phyloP scores from a whole-genome alignment of 139 green algal genomes.

The Asterochloris sp. region DNA sequence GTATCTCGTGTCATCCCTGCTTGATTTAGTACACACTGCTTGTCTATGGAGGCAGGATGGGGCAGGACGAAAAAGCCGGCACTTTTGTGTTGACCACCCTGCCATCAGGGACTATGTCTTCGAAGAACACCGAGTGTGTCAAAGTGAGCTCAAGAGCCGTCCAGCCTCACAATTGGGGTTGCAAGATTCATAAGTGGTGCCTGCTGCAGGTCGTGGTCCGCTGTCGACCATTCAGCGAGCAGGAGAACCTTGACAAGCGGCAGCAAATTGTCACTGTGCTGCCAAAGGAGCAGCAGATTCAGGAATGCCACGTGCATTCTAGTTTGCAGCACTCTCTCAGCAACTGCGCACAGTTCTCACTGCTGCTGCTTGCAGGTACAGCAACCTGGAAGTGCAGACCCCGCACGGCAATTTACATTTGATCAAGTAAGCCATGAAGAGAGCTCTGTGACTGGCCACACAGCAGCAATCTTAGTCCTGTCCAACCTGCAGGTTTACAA shows the following conservation, averaged over 20 bases:
- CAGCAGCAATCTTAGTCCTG: not conserved
- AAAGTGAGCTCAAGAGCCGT: not conserved
- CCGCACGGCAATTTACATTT: conserved; percentile 10
- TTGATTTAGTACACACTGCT: not conserved
- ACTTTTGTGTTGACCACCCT: not conserved
- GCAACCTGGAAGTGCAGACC: not conserved
- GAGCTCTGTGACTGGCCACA: not conserved
- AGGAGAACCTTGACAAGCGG: not conserved
- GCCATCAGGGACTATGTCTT: not conserved
- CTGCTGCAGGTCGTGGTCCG: conserved; percentile 7
- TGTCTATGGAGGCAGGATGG: not conserved
- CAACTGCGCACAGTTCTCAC: no score
- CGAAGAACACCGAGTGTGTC: conserved; percentile 10
- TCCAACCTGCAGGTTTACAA: conserved; percentile 52
- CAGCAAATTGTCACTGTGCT: not conserved
- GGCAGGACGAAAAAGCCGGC: no score
- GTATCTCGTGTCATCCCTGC: not conserved
- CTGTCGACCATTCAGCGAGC: conserved; percentile 4
- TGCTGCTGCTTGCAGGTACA: not conserved
- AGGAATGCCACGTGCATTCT: not conserved
- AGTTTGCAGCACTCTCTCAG: no score
- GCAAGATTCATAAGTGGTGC: not conserved
- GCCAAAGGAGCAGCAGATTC: conserved; percentile 6
- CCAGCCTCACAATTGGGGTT: not conserved
- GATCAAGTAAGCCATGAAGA: not conserved